Base-by-base conservation (phyloP, 2,329 filamentous ascomycete genomes). In the Arthrobotrys conoides region DNA sequence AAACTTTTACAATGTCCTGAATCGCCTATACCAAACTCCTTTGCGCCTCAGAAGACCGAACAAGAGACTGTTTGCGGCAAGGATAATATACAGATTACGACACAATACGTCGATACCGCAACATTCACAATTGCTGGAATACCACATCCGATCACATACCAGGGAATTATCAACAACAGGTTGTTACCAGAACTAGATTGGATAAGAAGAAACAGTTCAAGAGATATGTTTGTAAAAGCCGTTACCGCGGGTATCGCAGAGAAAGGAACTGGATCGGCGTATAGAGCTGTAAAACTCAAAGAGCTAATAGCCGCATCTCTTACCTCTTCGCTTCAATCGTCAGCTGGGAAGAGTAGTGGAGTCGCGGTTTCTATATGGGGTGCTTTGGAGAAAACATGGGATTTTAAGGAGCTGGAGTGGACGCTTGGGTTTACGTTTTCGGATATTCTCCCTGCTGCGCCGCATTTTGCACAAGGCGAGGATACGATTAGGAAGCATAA, bases 71-170 rank as follows among this genome's bases (percentile, higher is more conserved):
- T 91, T 3, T 98, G 95, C 84, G 88, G 90, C 18, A 86, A 88
- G 97, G 81, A 86, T 87, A n/a, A 91, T 90, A 89, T 90, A 1
- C 85, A 88, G 2, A 85, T 88, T 18, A 96, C 93, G 84, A 65
- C 55, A 20, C 1, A 70, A 9, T 70, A 55, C 44, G 88, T 88
- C 70, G 88, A 88, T 3, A 90, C 91, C 14, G 87, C 87, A 0
- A 83, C 91, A 16, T 98, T 94, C 86, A 93, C 92, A 1, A 92
- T 99, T 80, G 94, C 92, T 76, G 92, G 91, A 0, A 91, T 98
- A 12, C 95, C 95, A 0, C 96, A 99, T 83, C 96, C 96, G 0
- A 97, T 94, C 86, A 97, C 94, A 0, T 87, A 93, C 49, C 88
- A 90, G 68, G 89, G 90, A 12, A 86, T 98, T 18, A 87, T 90